Percentiles rank a stretch among this genome's conserved stretches.
Conservation (phyloP, 1,284 basidiomycete genomes). For the Sporisorium reilianum region DNA sequence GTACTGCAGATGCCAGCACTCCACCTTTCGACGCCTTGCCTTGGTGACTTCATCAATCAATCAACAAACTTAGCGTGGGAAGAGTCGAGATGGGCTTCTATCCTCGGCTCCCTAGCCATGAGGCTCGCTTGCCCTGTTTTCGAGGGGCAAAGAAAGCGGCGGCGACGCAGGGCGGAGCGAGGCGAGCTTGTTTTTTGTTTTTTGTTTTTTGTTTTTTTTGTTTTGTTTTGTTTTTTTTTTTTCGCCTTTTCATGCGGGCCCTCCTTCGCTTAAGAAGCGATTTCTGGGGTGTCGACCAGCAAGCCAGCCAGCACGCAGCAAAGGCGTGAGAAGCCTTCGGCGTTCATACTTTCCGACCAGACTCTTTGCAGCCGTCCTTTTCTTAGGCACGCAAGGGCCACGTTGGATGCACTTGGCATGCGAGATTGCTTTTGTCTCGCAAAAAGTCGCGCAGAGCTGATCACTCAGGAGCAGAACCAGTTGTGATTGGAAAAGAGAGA, state of each 20-base stretch:
- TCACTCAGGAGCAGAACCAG: no score
- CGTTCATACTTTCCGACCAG: neutral
- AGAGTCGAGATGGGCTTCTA: no score
- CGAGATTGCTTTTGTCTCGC: neutral
- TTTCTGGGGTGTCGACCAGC: slow-evolving; percentile 9
- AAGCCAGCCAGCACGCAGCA: no score
- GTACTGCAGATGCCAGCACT: neutral
- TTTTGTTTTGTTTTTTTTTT: no score
- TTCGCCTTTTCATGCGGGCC: slow-evolving; percentile 4
- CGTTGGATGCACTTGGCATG: neutral
- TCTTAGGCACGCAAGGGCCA: neutral
- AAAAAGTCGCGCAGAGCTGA: no score
- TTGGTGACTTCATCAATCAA: neutral
- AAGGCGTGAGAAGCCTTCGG: slow-evolving; percentile 4
- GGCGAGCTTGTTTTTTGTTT: no score
- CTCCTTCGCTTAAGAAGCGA: neutral
- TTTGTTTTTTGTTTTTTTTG: no score
- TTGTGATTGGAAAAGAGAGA: no score
- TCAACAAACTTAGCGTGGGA: slow-evolving; percentile 16
- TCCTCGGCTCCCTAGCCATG: slow-evolving; percentile 3
- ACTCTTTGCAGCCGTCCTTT: neutral
- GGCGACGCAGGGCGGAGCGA: no score
- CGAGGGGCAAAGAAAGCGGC: no score
- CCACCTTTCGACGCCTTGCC: neutral
- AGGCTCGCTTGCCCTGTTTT: slow-evolving; percentile 8